Evolutionary conservation across 257 asterid species (phyloP).

Genomic region (Echites panduratus): DNA sequence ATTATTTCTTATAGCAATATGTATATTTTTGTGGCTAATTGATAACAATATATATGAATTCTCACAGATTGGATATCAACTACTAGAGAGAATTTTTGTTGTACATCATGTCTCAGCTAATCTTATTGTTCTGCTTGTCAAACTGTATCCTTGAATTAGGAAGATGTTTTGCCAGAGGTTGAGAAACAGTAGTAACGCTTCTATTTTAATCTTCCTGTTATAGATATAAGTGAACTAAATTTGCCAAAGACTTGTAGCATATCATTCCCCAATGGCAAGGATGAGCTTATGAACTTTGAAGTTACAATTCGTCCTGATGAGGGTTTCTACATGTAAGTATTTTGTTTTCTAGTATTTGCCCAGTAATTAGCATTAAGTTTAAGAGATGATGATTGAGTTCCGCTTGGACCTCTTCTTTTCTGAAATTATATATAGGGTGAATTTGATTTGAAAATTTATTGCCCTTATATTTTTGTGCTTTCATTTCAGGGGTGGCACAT

Average conservation of each 20-base stretch:
- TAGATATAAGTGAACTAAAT: conserved; percentile 85
- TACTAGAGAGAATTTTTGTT: background rate
- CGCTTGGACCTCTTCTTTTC: background rate
- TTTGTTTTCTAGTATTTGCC: background rate
- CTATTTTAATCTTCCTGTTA: background rate
- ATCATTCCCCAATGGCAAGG: conserved; percentile 86
- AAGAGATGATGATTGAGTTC: background rate
- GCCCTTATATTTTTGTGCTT: background rate
- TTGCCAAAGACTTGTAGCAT: conserved; percentile 80
- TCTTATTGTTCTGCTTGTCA: background rate
- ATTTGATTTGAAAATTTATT: background rate
- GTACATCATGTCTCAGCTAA: background rate
- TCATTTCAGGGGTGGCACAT: conserved; percentile 64
- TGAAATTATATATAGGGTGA: too few relatives aligned
- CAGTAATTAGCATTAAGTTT: background rate
- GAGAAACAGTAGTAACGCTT: background rate
- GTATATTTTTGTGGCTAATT: background rate
- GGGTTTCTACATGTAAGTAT: conserved; percentile 73
- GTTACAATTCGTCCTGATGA: conserved; percentile 89
- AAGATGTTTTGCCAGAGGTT: background rate
- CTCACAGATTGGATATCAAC: background rate
- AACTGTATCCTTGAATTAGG: background rate
- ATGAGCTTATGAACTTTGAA: conserved; percentile 94
- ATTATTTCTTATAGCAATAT: background rate
- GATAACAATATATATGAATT: background rate